A percentile compares a stretch with the other conserved stretches of the same genome.
phyloP scores from a whole-genome alignment of 352 stramenopile species.

The Saprolegnia diclina region DNA sequence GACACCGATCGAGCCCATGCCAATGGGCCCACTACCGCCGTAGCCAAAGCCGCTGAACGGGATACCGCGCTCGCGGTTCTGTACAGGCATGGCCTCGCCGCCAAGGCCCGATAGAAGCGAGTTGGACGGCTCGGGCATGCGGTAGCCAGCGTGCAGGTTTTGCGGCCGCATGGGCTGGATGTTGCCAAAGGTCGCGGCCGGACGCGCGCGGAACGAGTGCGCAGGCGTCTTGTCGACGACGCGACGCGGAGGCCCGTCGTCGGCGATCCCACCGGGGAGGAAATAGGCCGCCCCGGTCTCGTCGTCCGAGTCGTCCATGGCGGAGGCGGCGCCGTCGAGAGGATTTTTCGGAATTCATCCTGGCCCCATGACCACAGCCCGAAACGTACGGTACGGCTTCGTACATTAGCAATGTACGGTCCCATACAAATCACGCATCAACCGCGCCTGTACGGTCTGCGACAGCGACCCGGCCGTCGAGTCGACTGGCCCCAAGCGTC shows the following conservation, averaged over 20 bases:
- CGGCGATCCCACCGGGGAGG: conserved; percentile 74
- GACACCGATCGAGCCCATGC: conserved; percentile 10
- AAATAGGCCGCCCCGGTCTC: conserved; percentile 47
- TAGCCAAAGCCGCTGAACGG: conserved; percentile 1
- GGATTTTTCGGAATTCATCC: conserved; percentile 2
- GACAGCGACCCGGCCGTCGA: no score
- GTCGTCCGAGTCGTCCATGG: conserved; percentile 26
- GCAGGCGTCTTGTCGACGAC: neutral
- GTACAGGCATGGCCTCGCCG: conserved; percentile 14
- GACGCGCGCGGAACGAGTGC: neutral
- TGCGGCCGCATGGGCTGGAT: neutral
- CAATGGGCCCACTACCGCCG: conserved; percentile 11
- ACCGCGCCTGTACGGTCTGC: neutral
- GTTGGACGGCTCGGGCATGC: conserved; percentile 9
- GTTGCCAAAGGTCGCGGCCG: neutral
- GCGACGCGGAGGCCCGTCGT: conserved; percentile 55
- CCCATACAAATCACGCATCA: neutral
- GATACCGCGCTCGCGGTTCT: neutral
- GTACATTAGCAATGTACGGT: neutral
- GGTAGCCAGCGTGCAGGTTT: neutral
- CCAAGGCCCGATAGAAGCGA: conserved; percentile 21
- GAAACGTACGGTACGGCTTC: neutral
- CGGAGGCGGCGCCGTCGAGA: neutral
- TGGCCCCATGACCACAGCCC: conserved; percentile 8
- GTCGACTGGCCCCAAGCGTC: no score